These are phyloP conservation scores for Apiospora marii DNA, from an alignment of 2,329 filamentous ascomycete genomes.

Conservation along the genomic window DNA sequence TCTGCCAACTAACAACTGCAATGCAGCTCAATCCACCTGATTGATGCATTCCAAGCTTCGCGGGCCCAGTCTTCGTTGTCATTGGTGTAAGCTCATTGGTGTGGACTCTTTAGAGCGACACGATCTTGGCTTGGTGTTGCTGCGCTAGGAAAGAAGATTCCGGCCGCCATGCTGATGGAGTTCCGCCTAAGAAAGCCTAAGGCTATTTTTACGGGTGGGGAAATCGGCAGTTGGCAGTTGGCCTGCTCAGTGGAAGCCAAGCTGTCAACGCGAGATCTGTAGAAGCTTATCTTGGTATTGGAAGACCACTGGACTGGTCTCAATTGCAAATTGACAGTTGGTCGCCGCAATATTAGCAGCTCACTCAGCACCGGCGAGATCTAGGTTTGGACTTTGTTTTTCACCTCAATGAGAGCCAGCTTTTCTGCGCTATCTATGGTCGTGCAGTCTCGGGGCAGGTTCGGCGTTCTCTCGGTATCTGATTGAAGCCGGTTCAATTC, in stretches of 20 bases:
- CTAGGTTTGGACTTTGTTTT: background rate
- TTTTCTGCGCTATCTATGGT: background rate
- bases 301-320: background rate
- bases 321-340: background rate
- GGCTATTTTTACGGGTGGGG: constrained; percentile 4
- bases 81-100: background rate
- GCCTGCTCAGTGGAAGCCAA: background rate
- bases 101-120: background rate
- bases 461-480: background rate
- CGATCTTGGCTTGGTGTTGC: background rate
- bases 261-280: background rate
- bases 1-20: background rate
- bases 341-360: background rate
- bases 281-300: background rate
- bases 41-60: background rate
- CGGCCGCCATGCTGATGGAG: background rate
- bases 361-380: background rate
- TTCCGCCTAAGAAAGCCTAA: background rate
- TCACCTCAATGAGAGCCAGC: background rate
- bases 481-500: background rate
- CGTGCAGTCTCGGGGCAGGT: background rate
- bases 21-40: background rate
- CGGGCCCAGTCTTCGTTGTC: background rate
- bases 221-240: background rate
- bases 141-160: background rate